Evolutionary conservation across 345 rosid species (phyloP).

Genomic region (rapeseed (Brassica napus)): DNA sequence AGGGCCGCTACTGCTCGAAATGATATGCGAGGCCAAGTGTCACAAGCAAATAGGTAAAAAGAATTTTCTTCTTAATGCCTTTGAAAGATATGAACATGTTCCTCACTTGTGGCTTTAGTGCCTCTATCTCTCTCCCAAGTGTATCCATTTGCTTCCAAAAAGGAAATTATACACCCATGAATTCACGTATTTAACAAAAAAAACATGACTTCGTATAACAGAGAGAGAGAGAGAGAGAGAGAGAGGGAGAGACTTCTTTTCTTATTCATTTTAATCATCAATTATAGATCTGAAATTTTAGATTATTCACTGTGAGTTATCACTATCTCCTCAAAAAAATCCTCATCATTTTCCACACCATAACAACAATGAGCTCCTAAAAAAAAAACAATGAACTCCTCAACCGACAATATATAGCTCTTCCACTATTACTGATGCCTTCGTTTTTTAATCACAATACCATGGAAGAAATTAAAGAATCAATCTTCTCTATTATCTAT

Average conservation of each 20-base stretch:
- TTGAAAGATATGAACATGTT: constrained; percentile 8
- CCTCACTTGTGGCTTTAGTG: background rate
- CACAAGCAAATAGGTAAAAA: background rate
- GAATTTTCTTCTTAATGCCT: background rate
- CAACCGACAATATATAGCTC: too few relatives aligned
- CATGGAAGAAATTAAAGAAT: too few relatives aligned
- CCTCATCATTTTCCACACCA: too few relatives aligned
- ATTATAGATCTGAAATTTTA: too few relatives aligned
- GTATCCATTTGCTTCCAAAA: background rate
- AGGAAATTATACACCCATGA: background rate
- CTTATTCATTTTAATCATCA: too few relatives aligned
- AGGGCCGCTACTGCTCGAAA: background rate
- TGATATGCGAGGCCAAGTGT: constrained; percentile 26
- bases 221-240: background rate
- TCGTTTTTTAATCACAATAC: too few relatives aligned
- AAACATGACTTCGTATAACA: background rate
- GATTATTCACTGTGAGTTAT: too few relatives aligned
- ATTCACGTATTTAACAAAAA: background rate
- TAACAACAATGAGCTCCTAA: too few relatives aligned
- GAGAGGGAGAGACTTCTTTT: background rate
- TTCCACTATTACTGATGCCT: too few relatives aligned
- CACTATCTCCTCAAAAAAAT: too few relatives aligned
- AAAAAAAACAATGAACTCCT: too few relatives aligned
- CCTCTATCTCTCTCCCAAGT: background rate
- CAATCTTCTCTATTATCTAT: too few relatives aligned